These are phyloP conservation scores for Choricystis sp. DNA, from an alignment of 139 green algal species.

Conservation along the genomic window DNA sequence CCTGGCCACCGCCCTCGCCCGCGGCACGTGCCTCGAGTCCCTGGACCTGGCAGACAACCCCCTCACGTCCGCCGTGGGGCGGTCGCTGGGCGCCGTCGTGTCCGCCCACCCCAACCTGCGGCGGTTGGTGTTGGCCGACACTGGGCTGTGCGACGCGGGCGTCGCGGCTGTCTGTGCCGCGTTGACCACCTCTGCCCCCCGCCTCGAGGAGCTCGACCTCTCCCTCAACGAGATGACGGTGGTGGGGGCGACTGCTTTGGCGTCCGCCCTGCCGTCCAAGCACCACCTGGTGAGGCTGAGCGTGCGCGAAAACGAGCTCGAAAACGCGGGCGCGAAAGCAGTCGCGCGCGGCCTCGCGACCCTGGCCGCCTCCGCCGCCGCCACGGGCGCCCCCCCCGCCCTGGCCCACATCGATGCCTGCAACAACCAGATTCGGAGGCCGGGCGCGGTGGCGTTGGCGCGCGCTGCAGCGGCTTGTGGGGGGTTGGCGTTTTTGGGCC, in stretches of 20 bases:
- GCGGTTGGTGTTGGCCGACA: slow-evolving; percentile 65
- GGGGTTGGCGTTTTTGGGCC: slow-evolving; percentile 32
- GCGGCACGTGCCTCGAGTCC: slow-evolving; percentile 27
- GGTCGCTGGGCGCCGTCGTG: slow-evolving; percentile 17
- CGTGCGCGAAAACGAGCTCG: slow-evolving; percentile 80
- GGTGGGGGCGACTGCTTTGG: slow-evolving; percentile 30
- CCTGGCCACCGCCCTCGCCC: slow-evolving; percentile 35
- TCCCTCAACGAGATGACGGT: slow-evolving; percentile 65
- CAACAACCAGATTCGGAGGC: slow-evolving; percentile 45
- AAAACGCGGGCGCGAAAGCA: slow-evolving; percentile 41
- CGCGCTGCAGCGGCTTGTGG: slow-evolving; percentile 16
- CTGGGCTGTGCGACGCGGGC: slow-evolving; percentile 48
- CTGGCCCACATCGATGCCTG: slow-evolving; percentile 32
- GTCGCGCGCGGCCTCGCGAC: slow-evolving; percentile 21
- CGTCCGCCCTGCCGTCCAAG: slow-evolving; percentile 27
- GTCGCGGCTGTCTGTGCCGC: slow-evolving; percentile 30
- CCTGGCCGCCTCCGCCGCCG: background rate
- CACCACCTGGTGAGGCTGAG: slow-evolving; percentile 35
- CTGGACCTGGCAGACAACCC: slow-evolving; percentile 83
- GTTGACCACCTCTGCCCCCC: slow-evolving; percentile 12
- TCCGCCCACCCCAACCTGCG: slow-evolving; percentile 24
- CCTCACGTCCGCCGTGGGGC: slow-evolving; percentile 37
- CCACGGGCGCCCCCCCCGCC: background rate
- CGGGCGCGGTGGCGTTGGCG: slow-evolving; percentile 38
- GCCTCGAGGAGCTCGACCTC: slow-evolving; percentile 55